Evolutionary conservation across 108 stramenopile species (phyloP).

Genomic region (Chaetoceros muelleri): DNA sequence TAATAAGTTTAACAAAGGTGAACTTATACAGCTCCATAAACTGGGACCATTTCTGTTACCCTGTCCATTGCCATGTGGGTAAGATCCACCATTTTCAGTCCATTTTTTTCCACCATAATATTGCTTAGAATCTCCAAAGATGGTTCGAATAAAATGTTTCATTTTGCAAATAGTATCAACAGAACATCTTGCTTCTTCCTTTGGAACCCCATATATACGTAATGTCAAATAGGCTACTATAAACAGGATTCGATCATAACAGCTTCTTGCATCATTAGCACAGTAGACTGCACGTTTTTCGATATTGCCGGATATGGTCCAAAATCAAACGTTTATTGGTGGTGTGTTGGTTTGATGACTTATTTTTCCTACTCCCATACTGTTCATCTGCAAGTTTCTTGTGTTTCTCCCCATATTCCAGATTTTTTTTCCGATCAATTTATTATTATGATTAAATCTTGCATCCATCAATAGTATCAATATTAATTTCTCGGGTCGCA

Average conservation of each 20-base stretch:
- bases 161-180: constrained; percentile 4
- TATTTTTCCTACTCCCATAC: no score
- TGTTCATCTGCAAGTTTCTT: no score
- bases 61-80: constrained; percentile 13
- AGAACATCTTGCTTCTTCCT: not conserved
- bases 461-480: no score
- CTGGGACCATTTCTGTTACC: constrained; percentile 26
- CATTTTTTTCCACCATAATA: not conserved
- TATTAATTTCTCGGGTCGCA: not conserved
- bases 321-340: no score
- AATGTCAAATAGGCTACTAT: constrained; percentile 3
- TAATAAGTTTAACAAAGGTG: constrained; percentile 10
- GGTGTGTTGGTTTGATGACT: no score
- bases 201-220: constrained; percentile 7
- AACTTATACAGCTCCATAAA: constrained; percentile 18
- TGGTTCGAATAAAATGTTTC: constrained; percentile 8
- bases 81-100: no score
- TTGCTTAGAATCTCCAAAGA: constrained; percentile 2
- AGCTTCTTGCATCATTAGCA: no score
- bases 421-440: no score
- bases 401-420: no score
- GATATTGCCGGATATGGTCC: no score
- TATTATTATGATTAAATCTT: constrained; percentile 11
- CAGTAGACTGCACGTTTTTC: no score
- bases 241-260: constrained; percentile 16